Evolutionary conservation across 1,284 basidiomycete species (phyloP), one percentile per base, ranked within the genome.

Genomic region (Microbotryum lychnidis-dioicae): DNA sequence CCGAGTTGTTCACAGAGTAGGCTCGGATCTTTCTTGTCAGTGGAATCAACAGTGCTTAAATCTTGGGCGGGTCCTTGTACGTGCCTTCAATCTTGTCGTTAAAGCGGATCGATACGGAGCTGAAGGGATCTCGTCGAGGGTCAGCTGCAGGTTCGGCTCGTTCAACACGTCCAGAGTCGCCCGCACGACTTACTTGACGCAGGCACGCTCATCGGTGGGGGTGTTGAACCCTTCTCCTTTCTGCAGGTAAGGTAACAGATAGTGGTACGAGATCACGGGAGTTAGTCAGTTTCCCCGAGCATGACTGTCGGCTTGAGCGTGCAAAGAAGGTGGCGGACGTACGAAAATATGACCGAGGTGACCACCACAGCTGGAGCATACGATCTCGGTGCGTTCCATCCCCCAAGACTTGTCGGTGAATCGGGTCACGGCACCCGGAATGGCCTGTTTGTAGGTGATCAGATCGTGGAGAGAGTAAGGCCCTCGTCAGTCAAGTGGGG

Each of bases 321-420:
- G 44, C 16, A 4, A n/a, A 31, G 47, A 7, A 27, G 27, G 31
- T 25, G 21, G 14, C 27, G 27, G 27, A 47, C 73, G 73, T 56
- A 75, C 69, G 61, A 77, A 77, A 1, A 76, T 70, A 37, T 77
- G 75, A 2, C 77, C 77, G n/a, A 76, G 62, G 62, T 78, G 77
- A 29, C 76, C 75, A 2, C 75, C 76, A 60, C 77, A 78, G 50
- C 72, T 71, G 54, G 72, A 66, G 65, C 77, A 78, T 0, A 74
- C 73, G 50, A 77, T 77, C 66, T 78, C 77, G 48, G 73, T 76
- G 14, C 77, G 69, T 45, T 63, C 44, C 74, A 77, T 78, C 9
- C 76, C 77, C 58, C 73, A 77, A 4, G 73, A 73, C n/a, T 62
- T 55, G 63, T 78, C 76, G 10, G 66, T 68, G 58, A 76, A 71